Base-by-base conservation (phyloP, 768 basidiomycete species). In the Xerocomus brunneocitrinus region DNA sequence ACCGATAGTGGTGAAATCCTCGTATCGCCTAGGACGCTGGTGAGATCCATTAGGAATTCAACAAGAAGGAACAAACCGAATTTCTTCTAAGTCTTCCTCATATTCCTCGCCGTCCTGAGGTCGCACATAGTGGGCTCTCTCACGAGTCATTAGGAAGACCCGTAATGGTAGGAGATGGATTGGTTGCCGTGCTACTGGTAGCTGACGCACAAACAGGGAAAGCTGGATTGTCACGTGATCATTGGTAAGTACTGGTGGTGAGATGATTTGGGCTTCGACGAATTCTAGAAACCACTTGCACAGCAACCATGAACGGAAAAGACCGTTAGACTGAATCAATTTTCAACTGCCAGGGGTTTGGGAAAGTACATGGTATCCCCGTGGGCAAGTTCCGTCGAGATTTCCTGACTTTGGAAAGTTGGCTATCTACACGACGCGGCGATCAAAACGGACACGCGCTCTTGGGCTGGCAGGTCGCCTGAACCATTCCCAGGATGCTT, bases 1-100 rank as follows among this genome's bases (percentile, higher is more conserved):
- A 91, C 93, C 93, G 72, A 97, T 94, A 6, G 94, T 95, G 41
- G 86, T 87, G 67, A 97, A 97, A 73, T 97, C 93, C 70, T 95
- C 89, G 74, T 95, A 95, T 55, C 89, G 90, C 59, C 93, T 94
- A 59, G 38, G 49, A 57, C 19, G 34, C 43, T 42, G 52, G 36
- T 66, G 24, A 70, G 59, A 49, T 53, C 41, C 27, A 19, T 36
- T 16, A 7, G 41, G 34, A 27, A 42, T 36, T 30, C n/a, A 52
- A 35, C 22, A 30, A 41, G 40, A 40, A 7, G 28, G 30, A 10
- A 56, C 73, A 49, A 56, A 85, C 85, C 82, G 76, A 52, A 86
- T 85, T 60, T 80, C 75, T 63, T 84, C 85, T 49, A 85, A 74
- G 62, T 85, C 85, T 58, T 86, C 83, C 63, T 82, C 80, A 32